phyloP scores from a whole-genome alignment of 2,329 filamentous ascomycete species.

The Achaetomium macrosporum region DNA sequence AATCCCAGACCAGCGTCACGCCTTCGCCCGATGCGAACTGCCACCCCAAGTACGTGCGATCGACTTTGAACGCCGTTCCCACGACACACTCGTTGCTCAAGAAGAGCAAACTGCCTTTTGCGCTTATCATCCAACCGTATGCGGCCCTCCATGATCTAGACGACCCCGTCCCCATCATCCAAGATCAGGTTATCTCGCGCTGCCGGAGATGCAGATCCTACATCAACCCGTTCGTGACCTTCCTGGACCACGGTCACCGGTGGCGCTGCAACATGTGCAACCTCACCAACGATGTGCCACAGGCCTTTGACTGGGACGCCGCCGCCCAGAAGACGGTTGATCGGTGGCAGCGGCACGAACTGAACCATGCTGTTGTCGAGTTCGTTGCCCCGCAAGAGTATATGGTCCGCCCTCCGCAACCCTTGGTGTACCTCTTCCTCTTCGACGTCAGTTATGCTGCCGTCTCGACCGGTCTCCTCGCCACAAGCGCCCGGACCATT shows the following conservation, averaged over 20 bases:
- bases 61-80: constrained; percentile 88
- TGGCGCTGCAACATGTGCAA: constrained; percentile 99
- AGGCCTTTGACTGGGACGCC: constrained; percentile 97
- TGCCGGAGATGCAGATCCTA: constrained; percentile 94
- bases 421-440: constrained; percentile 90
- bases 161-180: constrained; percentile 83
- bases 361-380: constrained; percentile 95
- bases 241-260: constrained; percentile 92
- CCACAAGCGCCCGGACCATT: constrained; percentile 88
- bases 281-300: constrained; percentile 96
- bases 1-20: constrained; percentile 71
- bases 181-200: constrained; percentile 94
- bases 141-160: constrained; percentile 87
- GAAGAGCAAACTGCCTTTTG: constrained; percentile 93
- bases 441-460: constrained; percentile 91
- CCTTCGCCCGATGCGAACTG: constrained; percentile 89
- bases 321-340: constrained; percentile 86
- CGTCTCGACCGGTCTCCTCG: constrained; percentile 83
- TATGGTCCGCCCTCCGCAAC: constrained; percentile 96
- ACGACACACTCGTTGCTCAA: constrained; percentile 90
- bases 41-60: constrained; percentile 87
- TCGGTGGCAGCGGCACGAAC: constrained; percentile 82
- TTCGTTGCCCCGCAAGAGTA: constrained; percentile 98
- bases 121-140: constrained; percentile 93
- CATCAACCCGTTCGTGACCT: constrained; percentile 95